phyloP scores from a whole-genome alignment of 306 rosid species.

The Pterocarpus santalinus region DNA sequence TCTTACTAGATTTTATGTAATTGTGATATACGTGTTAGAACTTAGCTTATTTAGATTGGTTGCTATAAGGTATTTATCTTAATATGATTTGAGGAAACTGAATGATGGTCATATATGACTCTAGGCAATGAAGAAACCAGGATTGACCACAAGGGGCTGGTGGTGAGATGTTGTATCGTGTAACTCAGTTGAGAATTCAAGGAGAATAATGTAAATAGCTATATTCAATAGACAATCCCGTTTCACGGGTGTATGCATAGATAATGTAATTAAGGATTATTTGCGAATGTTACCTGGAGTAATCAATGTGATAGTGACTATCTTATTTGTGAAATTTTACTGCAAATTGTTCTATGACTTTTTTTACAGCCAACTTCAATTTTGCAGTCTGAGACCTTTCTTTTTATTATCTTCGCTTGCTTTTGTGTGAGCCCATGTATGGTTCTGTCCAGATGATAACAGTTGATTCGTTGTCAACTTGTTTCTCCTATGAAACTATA shows the following conservation, averaged over 20 bases:
- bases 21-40: slow-evolving; percentile 7
- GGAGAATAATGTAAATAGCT: slow-evolving; percentile 61
- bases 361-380: slow-evolving; percentile 29
- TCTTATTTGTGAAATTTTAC: slow-evolving; percentile 32
- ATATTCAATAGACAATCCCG: slow-evolving; percentile 52
- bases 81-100: slow-evolving; percentile 31
- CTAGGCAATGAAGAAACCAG: slow-evolving; percentile 91
- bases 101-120: slow-evolving; percentile 28
- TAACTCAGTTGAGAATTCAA: slow-evolving; percentile 59
- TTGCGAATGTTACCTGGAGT: slow-evolving; percentile 52
- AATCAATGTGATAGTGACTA: slow-evolving; percentile 39
- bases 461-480: no score
- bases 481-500: not conserved
- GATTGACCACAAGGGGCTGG: slow-evolving; percentile 89
- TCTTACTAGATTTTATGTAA: not conserved
- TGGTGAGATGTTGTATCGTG: slow-evolving; percentile 83
- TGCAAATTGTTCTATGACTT: slow-evolving; percentile 36
- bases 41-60: not conserved
- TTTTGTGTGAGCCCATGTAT: no score
- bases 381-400: slow-evolving; percentile 31
- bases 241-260: slow-evolving; percentile 56
- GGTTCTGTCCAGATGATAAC: no score
- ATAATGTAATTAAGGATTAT: slow-evolving; percentile 56
- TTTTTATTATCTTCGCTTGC: not conserved
- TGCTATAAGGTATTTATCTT: slow-evolving; percentile 30